phyloP scores from a whole-genome alignment of 441 rosid genomes.

The Mallotus japonicus region DNA sequence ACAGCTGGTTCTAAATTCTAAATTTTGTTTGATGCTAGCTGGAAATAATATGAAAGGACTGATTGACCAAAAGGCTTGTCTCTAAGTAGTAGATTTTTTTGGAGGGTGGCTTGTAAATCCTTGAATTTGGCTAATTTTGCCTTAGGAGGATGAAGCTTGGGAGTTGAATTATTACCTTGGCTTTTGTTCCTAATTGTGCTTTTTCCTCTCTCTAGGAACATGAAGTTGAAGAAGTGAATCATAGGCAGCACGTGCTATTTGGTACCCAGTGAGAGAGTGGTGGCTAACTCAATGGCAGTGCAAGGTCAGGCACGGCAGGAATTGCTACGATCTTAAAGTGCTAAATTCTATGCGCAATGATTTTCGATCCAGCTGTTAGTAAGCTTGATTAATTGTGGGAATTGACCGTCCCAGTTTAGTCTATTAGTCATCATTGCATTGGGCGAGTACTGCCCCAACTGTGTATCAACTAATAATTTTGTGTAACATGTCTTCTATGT shows the following conservation, averaged over 20 bases:
- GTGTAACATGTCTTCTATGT: neutral
- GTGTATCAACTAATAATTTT: neutral
- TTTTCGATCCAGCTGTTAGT: neutral
- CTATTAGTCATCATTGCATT: neutral
- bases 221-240: constrained; percentile 15
- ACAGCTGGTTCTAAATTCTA: constrained; percentile 5
- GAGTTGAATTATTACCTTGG: neutral
- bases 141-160: neutral
- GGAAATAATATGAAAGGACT: neutral
- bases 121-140: neutral
- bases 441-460: neutral
- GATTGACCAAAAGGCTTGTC: neutral
- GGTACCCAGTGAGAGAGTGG: neutral
- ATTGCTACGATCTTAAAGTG: constrained; percentile 11
- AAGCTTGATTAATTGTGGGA: constrained; percentile 3
- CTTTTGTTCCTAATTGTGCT: neutral
- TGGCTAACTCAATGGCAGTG: neutral
- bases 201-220: constrained; percentile 33
- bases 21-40: neutral
- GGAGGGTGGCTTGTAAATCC: neutral
- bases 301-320: constrained; percentile 2
- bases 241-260: neutral
- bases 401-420: constrained; percentile 18
- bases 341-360: neutral
- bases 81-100: neutral